Evolutionary conservation across 208 protist genomes (phyloP), one percentile per base, ranked within the genome.

Genomic region (Giardia duodenalis): DNA sequence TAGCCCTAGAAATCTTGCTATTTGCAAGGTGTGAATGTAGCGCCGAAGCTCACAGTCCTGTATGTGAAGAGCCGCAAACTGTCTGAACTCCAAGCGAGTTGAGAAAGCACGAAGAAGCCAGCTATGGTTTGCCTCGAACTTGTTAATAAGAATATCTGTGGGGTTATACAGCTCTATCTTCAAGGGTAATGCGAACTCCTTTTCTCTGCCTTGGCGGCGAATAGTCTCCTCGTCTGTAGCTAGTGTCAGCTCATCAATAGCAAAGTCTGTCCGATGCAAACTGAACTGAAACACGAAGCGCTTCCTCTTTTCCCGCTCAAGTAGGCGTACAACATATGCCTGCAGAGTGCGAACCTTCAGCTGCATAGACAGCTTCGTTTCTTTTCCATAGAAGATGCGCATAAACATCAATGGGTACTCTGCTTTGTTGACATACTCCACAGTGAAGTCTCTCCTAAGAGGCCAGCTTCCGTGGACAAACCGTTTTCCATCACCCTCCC

Each of bases 351-450:
- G 44, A 47, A 91, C 45, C 45, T 91, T 91, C 2, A 47, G 2
- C 1, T 3, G 4, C 88, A 91, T 91, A 4, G 88, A 91, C 2
- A 47, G 44, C 4, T 48, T 46, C 0, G 88, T 47, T n/a, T 91
- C 88, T 2, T 48, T n/a, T 19, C 22, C 88, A 2, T 3, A 2
- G 44, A 43, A 48, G 2, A 91, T 4, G n/a, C 45, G 88, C 88
- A 91, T 3, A 2, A 43, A 47, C 88, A 91, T 91, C 42, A 91
- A 4, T 0, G 88, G 88, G 44, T 67, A 91, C 44, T 91, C 88
- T 0, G 88, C 88, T n/a, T 91, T 91, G 88, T 91, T 91, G 1
- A 91, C n/a, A 1, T 47, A 91, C 44, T 91, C 88, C 30, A 91
- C n/a, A 30, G 2, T 47, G 46, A 43, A 47, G 2, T 91, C 88